These are phyloP conservation scores for Pugionium cornutum DNA, from an alignment of 345 rosid species.

Conservation along the genomic window DNA sequence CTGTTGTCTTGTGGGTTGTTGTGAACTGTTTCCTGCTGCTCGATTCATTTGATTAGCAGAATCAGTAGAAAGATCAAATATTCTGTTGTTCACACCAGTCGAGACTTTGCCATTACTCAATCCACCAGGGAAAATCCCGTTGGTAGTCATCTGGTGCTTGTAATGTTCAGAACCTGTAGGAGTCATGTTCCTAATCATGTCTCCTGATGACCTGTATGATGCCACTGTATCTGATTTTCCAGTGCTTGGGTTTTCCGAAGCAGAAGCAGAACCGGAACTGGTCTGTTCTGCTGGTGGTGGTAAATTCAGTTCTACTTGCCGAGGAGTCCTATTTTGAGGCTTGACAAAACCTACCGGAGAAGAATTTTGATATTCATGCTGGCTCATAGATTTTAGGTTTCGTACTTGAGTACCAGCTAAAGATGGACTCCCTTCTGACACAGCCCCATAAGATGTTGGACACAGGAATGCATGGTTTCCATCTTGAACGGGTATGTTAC, in stretches of 20 bases:
- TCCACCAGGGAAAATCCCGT: constrained; percentile 45
- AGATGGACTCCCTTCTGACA: constrained; percentile 46
- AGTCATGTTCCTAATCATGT: constrained; percentile 45
- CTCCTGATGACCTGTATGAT: constrained; percentile 44
- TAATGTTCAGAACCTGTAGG: constrained; percentile 44
- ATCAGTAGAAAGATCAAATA: constrained; percentile 45
- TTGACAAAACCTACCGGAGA: constrained; percentile 43
- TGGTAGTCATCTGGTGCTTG: constrained; percentile 46
- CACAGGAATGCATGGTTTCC: constrained; percentile 42
- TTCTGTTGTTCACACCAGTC: constrained; percentile 40
- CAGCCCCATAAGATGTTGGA: constrained; percentile 42
- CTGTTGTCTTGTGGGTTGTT: constrained; percentile 34
- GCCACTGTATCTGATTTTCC: constrained; percentile 44
- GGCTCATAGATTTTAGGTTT: constrained; percentile 39
- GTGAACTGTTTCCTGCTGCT: constrained; percentile 37
- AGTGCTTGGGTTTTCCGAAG: constrained; percentile 46
- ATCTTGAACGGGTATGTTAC: constrained; percentile 40
- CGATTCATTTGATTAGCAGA: constrained; percentile 49
- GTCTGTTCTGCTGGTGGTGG: constrained; percentile 58
- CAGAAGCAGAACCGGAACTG: constrained; percentile 43
- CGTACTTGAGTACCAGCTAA: constrained; percentile 42
- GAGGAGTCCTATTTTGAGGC: constrained; percentile 53
- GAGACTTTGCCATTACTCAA: constrained; percentile 56
- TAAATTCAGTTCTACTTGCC: constrained; percentile 77
- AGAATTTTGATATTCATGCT: constrained; percentile 45